Conservation (phyloP, 495 filamentous ascomycete genomes). For the Hyphodiscus hymeniophilus region DNA sequence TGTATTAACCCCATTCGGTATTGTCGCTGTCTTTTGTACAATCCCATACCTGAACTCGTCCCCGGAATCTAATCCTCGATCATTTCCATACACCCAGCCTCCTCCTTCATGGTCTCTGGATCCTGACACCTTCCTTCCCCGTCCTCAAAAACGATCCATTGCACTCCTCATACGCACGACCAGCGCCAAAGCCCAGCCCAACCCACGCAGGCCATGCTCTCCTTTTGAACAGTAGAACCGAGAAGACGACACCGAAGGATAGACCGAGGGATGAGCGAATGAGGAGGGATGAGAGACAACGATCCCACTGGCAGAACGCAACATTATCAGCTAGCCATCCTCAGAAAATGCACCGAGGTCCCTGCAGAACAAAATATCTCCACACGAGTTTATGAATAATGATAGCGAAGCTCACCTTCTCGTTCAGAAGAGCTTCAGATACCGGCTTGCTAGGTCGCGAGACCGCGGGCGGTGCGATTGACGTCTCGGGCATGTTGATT, state of each 20-base stretch:
- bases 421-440: constrained; percentile 89
- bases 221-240: constrained; percentile 93
- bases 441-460: constrained; percentile 61
- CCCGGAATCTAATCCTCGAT: neutral
- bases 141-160: constrained; percentile 48
- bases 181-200: constrained; percentile 89
- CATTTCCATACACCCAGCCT: neutral
- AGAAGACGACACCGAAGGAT: constrained; percentile 95
- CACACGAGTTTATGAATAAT: no score
- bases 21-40: constrained; percentile 21
- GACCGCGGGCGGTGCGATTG: constrained; percentile 36
- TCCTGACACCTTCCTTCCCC: constrained; percentile 20
- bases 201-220: constrained; percentile 92
- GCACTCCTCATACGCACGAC: constrained; percentile 92
- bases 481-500: constrained; percentile 19
- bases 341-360: no score
- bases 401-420: constrained; percentile 59
- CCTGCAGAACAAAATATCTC: neutral
- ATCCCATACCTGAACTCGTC: constrained; percentile 7
- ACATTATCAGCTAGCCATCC: neutral
- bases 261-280: constrained; percentile 92
- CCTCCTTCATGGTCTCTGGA: constrained; percentile 13
- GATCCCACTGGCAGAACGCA: constrained; percentile 73
- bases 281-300: constrained; percentile 89
- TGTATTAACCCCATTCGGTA: constrained; percentile 6